phyloP scores from a whole-genome alignment of 1,284 basidiomycete species.

The Melanopsichium pennsylvanicum region DNA sequence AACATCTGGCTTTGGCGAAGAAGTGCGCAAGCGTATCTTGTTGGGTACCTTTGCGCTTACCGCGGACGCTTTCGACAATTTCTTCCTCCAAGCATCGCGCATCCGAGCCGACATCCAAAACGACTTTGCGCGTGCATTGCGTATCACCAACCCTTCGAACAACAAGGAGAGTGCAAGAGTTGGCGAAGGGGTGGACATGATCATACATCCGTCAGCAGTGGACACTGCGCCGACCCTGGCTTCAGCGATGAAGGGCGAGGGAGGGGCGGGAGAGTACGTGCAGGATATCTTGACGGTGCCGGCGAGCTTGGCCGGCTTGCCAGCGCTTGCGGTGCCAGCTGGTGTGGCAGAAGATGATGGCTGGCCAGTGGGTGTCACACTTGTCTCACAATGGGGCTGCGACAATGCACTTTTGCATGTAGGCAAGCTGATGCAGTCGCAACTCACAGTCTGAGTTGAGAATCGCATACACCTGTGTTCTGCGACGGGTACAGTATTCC shows the following conservation, averaged over 20 bases:
- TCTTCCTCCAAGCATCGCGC: constrained; percentile 88
- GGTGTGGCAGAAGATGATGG: constrained; percentile 53
- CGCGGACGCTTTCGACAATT: constrained; percentile 93
- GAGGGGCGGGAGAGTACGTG: constrained; percentile 71
- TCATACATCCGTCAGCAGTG: constrained; percentile 74
- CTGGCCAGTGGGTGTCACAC: constrained; percentile 85
- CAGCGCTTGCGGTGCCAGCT: constrained; percentile 79
- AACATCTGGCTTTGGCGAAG: constrained; percentile 77
- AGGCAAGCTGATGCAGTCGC: constrained; percentile 69
- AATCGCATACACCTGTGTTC: too few relatives aligned
- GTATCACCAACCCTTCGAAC: constrained; percentile 67
- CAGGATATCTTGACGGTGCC: constrained; percentile 93
- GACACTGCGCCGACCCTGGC: constrained; percentile 53
- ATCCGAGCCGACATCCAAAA: constrained; percentile 76
- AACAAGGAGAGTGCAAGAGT: background rate
- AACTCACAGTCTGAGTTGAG: constrained; percentile 3
- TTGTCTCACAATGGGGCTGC: constrained; percentile 89
- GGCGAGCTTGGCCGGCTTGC: constrained; percentile 86
- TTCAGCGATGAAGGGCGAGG: background rate
- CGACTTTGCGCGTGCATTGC: constrained; percentile 80
- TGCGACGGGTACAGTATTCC: too few relatives aligned
- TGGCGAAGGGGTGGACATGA: constrained; percentile 74
- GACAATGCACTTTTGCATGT: constrained; percentile 75
- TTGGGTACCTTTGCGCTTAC: constrained; percentile 90
- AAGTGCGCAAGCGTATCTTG: constrained; percentile 87